Conservation (phyloP, 257 asterid species). For the Linderniella brevidens region DNA sequence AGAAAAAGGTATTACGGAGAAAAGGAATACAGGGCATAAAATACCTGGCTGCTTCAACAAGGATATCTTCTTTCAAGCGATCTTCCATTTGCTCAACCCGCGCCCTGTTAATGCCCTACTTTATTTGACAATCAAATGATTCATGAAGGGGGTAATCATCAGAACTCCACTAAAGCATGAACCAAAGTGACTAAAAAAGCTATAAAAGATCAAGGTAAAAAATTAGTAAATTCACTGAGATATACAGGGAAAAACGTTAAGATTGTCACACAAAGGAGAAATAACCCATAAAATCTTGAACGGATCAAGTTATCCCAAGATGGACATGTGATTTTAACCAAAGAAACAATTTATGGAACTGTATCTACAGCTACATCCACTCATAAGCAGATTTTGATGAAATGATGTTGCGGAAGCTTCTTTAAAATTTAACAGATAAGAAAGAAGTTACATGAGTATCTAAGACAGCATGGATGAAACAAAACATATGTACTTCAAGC, state of each 20-base stretch:
- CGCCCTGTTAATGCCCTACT: conserved; percentile 94
- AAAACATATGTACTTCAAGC: not conserved
- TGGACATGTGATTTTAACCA: no score
- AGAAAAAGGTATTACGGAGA: conserved; percentile 3
- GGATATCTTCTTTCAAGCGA: conserved; percentile 82
- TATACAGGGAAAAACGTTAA: no score
- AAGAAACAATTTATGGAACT: not conserved
- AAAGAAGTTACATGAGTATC: no score
- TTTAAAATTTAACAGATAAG: no score
- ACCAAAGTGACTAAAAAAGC: conserved; percentile 7
- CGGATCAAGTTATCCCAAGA: no score
- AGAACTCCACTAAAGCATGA: conserved; percentile 8
- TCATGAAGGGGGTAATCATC: conserved; percentile 15
- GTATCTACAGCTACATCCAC: no score
- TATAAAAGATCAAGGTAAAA: no score
- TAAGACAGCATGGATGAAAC: not conserved
- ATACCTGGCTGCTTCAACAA: conserved; percentile 81
- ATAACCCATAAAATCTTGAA: no score
- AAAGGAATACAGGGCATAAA: conserved; percentile 9
- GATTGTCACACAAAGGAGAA: no score
- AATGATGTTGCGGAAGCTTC: no score
- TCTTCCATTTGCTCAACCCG: conserved; percentile 99
- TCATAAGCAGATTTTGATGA: conserved; percentile 5
- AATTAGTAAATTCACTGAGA: no score
- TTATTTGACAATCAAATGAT: conserved; percentile 37